Base-by-base conservation (phyloP, 2,329 filamentous ascomycete genomes). In the Fusarium devonianum region DNA sequence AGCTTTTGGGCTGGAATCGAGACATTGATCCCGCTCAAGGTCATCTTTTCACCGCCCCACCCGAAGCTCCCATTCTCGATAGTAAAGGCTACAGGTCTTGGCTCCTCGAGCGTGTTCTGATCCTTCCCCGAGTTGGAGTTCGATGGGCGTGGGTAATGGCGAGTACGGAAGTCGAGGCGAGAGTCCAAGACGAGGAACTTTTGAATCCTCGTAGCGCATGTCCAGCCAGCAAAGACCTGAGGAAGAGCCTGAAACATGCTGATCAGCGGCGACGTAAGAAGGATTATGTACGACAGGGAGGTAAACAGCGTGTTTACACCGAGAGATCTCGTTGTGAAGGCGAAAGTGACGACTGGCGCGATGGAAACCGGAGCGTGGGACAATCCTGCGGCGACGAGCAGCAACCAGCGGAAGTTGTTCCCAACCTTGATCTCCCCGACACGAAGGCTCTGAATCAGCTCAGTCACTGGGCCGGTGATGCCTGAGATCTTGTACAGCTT, bases 131-230 rank as follows among this genome's bases (percentile, higher is more conserved):
- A 40, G 12, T 14, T 4, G 6, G 25, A 40, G 4, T 23, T 4
- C 7, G 26, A 4, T 2, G 25, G 12, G 7, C 33, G 19, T 5
- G 33, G 28, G n/a, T 6, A 14, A 12, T 38, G 7, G 11, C 34
- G 39, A 18, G 40, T 23, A 4, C 67, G 55, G 19, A 61, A 65
- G 17, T 69, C 67, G 4, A 47, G 37, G 0, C 60, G 63, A 1
- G 63, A 50, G 5, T 68, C 65, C 1, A 45, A 30, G 2, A 70
- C 71, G 1, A 78, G 52, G n/a, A 73, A 75, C 0, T 44, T 57
- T 29, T 75, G 73, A 1, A 77, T 68, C 3, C 73, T 65, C 17
- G 56, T 49, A 5, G 71, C 44, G 38, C 72, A 74, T 1, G 67
- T 60, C 14, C 74, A 26, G 0, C 63, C 67, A 0, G 69, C 62